Evolutionary conservation across 2,329 filamentous ascomycete genomes (phyloP), one percentile per base, ranked within the genome.

Genomic region (Penicillium sp.): DNA sequence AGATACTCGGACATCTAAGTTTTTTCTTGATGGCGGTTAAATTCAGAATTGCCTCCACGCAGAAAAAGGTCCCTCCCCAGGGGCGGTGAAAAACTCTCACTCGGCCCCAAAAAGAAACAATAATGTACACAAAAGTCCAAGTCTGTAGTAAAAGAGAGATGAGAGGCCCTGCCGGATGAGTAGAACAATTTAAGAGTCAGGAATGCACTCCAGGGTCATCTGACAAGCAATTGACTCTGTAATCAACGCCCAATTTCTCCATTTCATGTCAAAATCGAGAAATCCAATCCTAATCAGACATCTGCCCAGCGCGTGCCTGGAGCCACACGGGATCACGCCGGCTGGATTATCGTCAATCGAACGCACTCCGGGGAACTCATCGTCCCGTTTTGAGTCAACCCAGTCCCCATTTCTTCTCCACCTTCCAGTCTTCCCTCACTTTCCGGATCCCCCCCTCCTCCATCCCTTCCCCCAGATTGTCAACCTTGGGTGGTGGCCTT

Each of bases 351-450:
- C 47, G 43, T 40, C 39, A 46, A 42, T 44, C 36, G 28, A 44
- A 40, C 38, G 39, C 37, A 7, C 29, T 32, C 29, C 44, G 26
- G 42, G 39, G 41, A 43, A 45, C 38, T 52, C 52, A 52, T 53
- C 52, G 51, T 53, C 52, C 49, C 53, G 46, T 48, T 38, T 53
- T 57, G 56, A 60, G 52, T 60, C 57, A 57, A 50, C 18, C 47
- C 47, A 5, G 43, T 43, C 48, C 50, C 54, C 47, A 12, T 51
- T 32, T 32, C 29, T 54, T 43, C 57, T 60, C 56, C 57, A 58
- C 57, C 52, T 47, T 46, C 37, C 24, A 48, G 29, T 48, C 51
- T 43, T 46, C 42, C 46, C 42, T 45, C 27, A 25, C 33, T 13
- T 9, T 43, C 25, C 5, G 29, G 29, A 9, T 39, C 18, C 26